Conservation (phyloP, 768 basidiomycete genomes). For the Clitopilus passeckerianus region DNA sequence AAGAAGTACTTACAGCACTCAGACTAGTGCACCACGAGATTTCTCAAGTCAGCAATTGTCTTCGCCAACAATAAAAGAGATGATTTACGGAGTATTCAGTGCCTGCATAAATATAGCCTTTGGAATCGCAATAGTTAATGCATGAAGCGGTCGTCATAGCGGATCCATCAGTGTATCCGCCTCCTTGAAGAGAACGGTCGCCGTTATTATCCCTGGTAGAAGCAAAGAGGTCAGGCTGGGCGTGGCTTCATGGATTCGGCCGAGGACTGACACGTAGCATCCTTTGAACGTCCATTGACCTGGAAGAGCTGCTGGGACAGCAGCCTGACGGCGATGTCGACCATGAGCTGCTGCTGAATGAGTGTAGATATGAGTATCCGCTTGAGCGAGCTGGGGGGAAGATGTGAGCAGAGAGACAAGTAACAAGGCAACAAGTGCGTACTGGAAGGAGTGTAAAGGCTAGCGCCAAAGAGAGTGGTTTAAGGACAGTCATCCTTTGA, state of each 20-base stretch:
- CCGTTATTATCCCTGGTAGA: constrained; percentile 45
- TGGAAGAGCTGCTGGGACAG: constrained; percentile 40
- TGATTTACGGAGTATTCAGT: constrained; percentile 46
- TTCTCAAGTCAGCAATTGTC: background rate
- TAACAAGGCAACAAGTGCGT: constrained; percentile 11
- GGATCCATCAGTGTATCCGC: constrained; percentile 36
- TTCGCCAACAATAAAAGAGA: background rate
- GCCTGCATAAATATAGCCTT: constrained; percentile 59
- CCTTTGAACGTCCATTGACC: constrained; percentile 52
- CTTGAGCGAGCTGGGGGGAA: constrained; percentile 13
- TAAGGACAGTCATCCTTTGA: constrained; percentile 26
- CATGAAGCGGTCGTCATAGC: constrained; percentile 60
- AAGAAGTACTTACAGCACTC: constrained; percentile 48
- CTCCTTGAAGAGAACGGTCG: constrained; percentile 53
- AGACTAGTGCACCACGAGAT: constrained; percentile 8
- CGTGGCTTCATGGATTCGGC: background rate
- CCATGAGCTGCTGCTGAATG: constrained; percentile 14
- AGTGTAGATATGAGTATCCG: constrained; percentile 12
- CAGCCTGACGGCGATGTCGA: constrained; percentile 30
- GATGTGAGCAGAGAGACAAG: background rate
- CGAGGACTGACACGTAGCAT: constrained; percentile 52
- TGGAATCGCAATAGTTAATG: constrained; percentile 40
- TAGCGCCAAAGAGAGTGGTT: constrained; percentile 25
- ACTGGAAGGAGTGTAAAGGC: constrained; percentile 35
- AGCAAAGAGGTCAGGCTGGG: background rate